A percentile compares a stretch with the other conserved stretches of the same genome.
These are phyloP conservation scores for Xerocomus cyaneibrunnescens DNA, from an alignment of 1,284 basidiomycete species.

Conservation along the genomic window DNA sequence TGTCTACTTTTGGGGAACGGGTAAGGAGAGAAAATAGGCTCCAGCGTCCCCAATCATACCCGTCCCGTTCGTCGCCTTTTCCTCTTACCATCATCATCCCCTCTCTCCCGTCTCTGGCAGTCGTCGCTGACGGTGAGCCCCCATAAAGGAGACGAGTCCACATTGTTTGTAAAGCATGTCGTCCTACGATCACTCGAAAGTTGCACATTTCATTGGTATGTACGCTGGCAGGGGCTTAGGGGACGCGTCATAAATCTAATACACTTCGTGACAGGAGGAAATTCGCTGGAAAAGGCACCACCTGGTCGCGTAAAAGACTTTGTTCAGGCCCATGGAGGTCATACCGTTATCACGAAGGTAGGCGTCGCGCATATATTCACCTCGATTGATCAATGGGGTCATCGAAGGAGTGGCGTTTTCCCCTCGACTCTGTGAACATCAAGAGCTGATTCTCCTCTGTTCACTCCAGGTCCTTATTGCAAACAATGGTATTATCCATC, in stretches of 20 bases:
- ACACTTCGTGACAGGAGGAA: conserved; percentile 67
- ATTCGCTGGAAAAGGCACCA: conserved; percentile 83
- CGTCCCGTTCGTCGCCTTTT: conserved; percentile 3
- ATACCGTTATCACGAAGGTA: conserved; percentile 99
- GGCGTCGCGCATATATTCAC: conserved; percentile 27
- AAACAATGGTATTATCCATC: conserved; percentile 73
- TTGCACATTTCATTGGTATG: conserved; percentile 84
- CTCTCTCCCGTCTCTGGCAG: conserved; percentile 4
- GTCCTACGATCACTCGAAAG: conserved; percentile 73
- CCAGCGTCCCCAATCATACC: conserved; percentile 10
- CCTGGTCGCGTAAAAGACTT: conserved; percentile 86
- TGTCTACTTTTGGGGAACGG: conserved; percentile 31
- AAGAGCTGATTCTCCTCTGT: conserved; percentile 14
- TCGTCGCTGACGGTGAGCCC: conserved; percentile 2
- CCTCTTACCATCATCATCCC: conserved; percentile 24
- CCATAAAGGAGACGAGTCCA: conserved; percentile 12
- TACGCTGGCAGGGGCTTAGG: conserved; percentile 12
- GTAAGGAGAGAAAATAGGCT: conserved; percentile 22
- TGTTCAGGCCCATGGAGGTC: conserved; percentile 89
- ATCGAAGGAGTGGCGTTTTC: conserved; percentile 1
- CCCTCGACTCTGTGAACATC: not conserved
- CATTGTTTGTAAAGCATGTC: conserved; percentile 46
- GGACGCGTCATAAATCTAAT: conserved; percentile 18
- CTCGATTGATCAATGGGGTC: conserved; percentile 5
- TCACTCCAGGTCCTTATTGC: conserved; percentile 83